These are phyloP conservation scores for Hamamelis virginiana DNA, from an alignment of 164 flowering plant species.

Conservation along the genomic window DNA sequence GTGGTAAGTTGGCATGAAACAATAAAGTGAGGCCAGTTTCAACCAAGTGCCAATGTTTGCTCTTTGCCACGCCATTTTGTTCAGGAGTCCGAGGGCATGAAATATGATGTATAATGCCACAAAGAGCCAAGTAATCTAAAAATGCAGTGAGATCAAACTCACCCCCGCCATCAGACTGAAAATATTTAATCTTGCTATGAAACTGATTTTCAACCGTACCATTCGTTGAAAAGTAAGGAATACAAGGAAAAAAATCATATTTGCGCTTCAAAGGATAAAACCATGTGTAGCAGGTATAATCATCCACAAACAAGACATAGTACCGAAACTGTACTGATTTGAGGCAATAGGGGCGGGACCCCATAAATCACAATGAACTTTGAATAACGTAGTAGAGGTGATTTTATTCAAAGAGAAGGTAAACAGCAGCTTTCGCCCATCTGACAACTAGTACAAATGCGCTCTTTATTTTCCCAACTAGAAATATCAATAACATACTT, in stretches of 20 bases:
- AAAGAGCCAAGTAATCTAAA: no score
- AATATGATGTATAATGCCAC: background rate
- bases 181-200: background rate
- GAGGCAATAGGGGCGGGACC: background rate
- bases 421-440: no score
- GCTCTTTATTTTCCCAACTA: background rate
- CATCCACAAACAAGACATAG: background rate
- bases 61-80: background rate
- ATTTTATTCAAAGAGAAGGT: background rate
- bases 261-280: background rate
- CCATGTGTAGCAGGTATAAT: background rate
- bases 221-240: background rate
- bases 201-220: background rate
- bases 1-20: background rate
- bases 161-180: no score
- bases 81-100: background rate
- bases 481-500: background rate
- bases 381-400: background rate
- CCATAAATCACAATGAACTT: slow-evolving; percentile 7
- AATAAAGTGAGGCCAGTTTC: background rate
- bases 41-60: no score
- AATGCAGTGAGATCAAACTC: background rate
- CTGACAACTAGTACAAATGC: background rate
- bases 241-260: background rate
- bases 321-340: background rate